phyloP scores from a whole-genome alignment of 2,329 filamentous ascomycete species.

The Cladosporium sp. region DNA sequence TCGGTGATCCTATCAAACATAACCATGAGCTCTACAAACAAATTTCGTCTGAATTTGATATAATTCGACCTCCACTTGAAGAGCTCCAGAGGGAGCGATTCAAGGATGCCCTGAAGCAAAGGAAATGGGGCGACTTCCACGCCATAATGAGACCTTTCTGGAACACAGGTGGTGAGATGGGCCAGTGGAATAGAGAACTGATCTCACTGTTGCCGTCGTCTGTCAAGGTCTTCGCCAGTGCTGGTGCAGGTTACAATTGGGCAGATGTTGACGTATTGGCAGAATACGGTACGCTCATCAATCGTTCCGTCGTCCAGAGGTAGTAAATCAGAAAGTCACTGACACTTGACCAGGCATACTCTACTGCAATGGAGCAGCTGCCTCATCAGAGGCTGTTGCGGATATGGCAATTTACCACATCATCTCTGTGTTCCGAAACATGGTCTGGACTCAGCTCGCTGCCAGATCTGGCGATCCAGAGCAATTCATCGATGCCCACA shows the following conservation, averaged over 20 bases:
- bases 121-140: constrained; percentile 40
- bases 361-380: constrained; percentile 68
- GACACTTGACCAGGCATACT: constrained; percentile 47
- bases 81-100: constrained; percentile 35
- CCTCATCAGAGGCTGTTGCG: constrained; percentile 67
- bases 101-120: constrained; percentile 38
- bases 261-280: no score
- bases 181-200: no score
- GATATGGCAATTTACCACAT: constrained; percentile 61
- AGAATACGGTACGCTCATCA: no score
- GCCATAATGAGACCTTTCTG: no score
- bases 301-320: no score
- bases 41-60: constrained; percentile 31
- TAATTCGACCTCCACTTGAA: constrained; percentile 31
- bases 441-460: constrained; percentile 67
- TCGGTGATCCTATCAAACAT: constrained; percentile 41
- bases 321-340: constrained; percentile 28
- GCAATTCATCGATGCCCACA: constrained; percentile 38
- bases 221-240: no score
- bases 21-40: constrained; percentile 38
- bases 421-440: no score
- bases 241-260: no score
- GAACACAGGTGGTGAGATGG: no score
- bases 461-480: constrained; percentile 56
- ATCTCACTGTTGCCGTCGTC: no score